Conservation (phyloP, 1,284 basidiomycete genomes). For the Coniferiporia weirii region DNA sequence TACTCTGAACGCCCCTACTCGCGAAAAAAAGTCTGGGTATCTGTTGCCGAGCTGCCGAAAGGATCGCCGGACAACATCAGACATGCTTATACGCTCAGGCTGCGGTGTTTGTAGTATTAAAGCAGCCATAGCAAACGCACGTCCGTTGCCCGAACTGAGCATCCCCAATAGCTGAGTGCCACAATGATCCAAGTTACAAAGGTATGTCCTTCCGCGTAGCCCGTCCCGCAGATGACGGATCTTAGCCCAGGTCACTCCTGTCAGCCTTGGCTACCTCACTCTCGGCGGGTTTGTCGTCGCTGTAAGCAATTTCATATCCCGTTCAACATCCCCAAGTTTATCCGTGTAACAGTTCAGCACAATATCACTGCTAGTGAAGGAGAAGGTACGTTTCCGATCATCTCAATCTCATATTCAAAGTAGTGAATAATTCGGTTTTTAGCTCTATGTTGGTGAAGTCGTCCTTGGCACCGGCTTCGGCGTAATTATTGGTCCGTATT, state of each 20-base stretch:
- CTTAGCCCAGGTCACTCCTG: slow-evolving; percentile 13
- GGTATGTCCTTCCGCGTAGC: slow-evolving; percentile 1
- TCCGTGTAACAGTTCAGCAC: slow-evolving; percentile 59
- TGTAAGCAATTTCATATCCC: slow-evolving; percentile 28
- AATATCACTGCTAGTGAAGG: slow-evolving; percentile 77
- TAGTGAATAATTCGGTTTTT: not conserved
- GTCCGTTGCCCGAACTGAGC: not conserved
- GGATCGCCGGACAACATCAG: too few species aligned
- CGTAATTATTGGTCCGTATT: slow-evolving; percentile 70
- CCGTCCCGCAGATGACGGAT: slow-evolving; percentile 1
- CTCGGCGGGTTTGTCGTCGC: slow-evolving; percentile 74
- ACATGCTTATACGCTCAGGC: too few species aligned
- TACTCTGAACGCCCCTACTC: too few species aligned
- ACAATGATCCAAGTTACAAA: slow-evolving; percentile 12
- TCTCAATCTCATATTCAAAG: not conserved
- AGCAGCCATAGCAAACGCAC: not conserved
- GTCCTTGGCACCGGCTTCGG: slow-evolving; percentile 83
- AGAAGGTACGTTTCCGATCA: slow-evolving; percentile 44
- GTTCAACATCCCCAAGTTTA: not conserved
- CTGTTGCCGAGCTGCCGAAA: too few species aligned
- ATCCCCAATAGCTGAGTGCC: not conserved
- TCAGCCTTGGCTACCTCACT: slow-evolving; percentile 51
- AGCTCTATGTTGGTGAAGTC: slow-evolving; percentile 89
- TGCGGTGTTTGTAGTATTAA: too few species aligned
- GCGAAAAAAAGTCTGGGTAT: too few species aligned